Evolutionary conservation across 305 asterid genomes (phyloP).

Genomic region (Ruellia speciosa): DNA sequence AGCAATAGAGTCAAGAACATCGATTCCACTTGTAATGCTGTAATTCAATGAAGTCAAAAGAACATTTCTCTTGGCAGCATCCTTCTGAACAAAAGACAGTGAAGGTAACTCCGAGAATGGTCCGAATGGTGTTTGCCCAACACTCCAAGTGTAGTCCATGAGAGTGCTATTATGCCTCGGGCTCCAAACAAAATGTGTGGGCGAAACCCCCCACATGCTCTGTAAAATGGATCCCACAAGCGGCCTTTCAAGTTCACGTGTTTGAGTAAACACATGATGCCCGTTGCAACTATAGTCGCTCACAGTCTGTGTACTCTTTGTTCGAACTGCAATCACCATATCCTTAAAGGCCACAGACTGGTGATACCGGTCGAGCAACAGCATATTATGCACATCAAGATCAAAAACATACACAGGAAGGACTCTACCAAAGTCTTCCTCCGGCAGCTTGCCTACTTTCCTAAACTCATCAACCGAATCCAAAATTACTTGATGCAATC

Average conservation of each 20-base stretch:
- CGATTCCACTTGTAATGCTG: conserved; percentile 62
- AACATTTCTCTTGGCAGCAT: conserved; percentile 85
- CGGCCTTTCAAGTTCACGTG: conserved; percentile 79
- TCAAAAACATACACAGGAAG: conserved; percentile 81
- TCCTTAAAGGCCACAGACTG: conserved; percentile 85
- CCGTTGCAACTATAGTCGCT: conserved; percentile 86
- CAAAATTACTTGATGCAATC: conserved; percentile 65
- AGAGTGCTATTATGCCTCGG: conserved; percentile 69
- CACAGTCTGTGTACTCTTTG: conserved; percentile 78
- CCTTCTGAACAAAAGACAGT: conserved; percentile 79
- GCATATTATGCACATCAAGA: conserved; percentile 48
- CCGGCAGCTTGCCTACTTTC: conserved; percentile 51
- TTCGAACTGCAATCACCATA: conserved; percentile 87
- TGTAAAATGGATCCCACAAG: conserved; percentile 85
- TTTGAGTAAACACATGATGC: conserved; percentile 65
- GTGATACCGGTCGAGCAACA: conserved; percentile 87
- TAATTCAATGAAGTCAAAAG: conserved; percentile 64
- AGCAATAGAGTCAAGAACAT: conserved; percentile 63
- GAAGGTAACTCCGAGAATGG: conserved; percentile 79
- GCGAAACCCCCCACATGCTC: conserved; percentile 96
- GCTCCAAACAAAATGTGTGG: conserved; percentile 86
- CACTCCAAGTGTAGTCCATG: conserved; percentile 88
- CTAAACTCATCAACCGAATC: conserved; percentile 63
- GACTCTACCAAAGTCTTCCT: conserved; percentile 68
- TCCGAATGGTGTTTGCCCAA: conserved; percentile 91